phyloP scores from a whole-genome alignment of 176 grass and related monocot genomes.

The Pontederia crassipes region DNA sequence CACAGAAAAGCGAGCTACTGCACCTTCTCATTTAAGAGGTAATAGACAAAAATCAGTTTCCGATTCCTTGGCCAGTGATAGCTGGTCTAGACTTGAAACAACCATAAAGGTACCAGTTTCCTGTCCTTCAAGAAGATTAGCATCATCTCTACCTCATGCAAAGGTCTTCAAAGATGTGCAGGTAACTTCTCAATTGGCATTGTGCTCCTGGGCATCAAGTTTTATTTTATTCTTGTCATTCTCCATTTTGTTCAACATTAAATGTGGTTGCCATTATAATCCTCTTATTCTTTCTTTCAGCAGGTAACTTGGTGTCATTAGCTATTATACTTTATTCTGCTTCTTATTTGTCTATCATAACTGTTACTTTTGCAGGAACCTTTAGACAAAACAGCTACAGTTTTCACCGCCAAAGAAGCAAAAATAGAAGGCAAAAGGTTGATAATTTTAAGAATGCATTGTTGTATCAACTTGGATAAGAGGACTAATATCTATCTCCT shows the following conservation, averaged over 20 bases:
- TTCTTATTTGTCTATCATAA: background rate
- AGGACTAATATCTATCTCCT: background rate
- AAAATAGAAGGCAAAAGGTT: constrained; percentile 1
- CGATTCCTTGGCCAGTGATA: background rate
- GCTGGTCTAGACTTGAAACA: background rate
- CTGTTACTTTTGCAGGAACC: background rate
- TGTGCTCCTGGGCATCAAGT: background rate
- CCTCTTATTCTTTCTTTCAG: background rate
- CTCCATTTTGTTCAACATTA: no score
- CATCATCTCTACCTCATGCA: background rate
- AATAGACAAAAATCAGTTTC: background rate
- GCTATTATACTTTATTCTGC: background rate
- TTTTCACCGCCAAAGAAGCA: background rate
- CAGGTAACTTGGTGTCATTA: background rate
- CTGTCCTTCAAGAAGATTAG: background rate
- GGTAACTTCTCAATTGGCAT: background rate
- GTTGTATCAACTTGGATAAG: background rate
- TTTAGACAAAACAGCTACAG: background rate
- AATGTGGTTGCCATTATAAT: background rate
- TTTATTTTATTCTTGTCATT: background rate
- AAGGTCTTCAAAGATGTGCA: background rate
- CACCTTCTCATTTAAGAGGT: background rate
- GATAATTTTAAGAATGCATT: background rate
- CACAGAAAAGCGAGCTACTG: background rate
- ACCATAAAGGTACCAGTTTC: background rate